Percentiles rank a stretch among this genome's conserved stretches.
Evolutionary conservation across 805 yeast genomes (phyloP).

Genomic region (Scheffersomyces stipitis): DNA sequence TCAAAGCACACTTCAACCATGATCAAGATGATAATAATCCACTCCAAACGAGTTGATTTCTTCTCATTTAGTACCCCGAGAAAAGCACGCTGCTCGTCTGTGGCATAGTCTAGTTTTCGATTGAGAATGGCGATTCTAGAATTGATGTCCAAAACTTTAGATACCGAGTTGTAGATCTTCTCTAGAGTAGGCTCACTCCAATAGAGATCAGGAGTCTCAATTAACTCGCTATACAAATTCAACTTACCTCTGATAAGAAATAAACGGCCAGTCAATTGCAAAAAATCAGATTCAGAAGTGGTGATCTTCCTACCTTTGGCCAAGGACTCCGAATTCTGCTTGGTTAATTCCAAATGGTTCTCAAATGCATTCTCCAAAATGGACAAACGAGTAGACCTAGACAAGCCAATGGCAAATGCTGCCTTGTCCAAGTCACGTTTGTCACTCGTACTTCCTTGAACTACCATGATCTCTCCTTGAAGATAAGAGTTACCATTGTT

Average conservation of each 20-base stretch:
- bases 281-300: constrained; percentile 56
- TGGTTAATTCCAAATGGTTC: constrained; percentile 60
- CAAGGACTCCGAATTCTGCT: constrained; percentile 61
- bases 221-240: constrained; percentile 81
- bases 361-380: constrained; percentile 75
- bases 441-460: constrained; percentile 50
- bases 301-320: constrained; percentile 55
- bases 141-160: constrained; percentile 69
- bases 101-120: constrained; percentile 83
- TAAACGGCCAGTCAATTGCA: constrained; percentile 70
- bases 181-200: constrained; percentile 92
- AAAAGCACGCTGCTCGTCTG: constrained; percentile 82
- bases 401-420: constrained; percentile 85
- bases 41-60: constrained; percentile 74
- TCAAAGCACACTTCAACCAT: constrained; percentile 86
- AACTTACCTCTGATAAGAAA: constrained; percentile 77
- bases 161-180: constrained; percentile 66
- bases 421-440: constrained; percentile 69
- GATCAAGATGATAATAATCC: constrained; percentile 83
- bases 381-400: constrained; percentile 83
- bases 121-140: constrained; percentile 80
- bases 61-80: constrained; percentile 73
- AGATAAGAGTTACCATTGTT: constrained; percentile 39
- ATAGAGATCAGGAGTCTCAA: constrained; percentile 89
- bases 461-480: constrained; percentile 68